Conservation (phyloP, 116 monocot species). For the Cymodocea nodosa region DNA sequence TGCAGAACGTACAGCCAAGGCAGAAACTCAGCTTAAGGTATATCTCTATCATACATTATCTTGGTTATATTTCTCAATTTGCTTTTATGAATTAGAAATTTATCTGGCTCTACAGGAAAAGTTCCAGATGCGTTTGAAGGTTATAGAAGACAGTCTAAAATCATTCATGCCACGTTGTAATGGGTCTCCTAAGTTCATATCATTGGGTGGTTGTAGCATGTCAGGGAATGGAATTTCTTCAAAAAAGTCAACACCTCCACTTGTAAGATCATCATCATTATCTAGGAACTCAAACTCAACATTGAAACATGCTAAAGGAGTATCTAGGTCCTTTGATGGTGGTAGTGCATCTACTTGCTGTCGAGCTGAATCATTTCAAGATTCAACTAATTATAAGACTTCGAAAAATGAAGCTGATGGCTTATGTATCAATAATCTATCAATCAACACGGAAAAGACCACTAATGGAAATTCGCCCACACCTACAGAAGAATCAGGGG, state of each 20-base stretch:
- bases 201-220: constrained; percentile 8
- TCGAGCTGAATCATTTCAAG: constrained; percentile 26
- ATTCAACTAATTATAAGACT: constrained; percentile 17
- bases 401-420: constrained; percentile 21
- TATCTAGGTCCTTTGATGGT: constrained; percentile 74
- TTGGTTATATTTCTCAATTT: too few relatives aligned
- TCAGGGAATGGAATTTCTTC: constrained; percentile 4
- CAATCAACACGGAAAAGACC: constrained; percentile 11
- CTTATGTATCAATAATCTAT: constrained; percentile 10
- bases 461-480: constrained; percentile 1
- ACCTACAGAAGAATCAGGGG: constrained; percentile 4
- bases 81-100: too few relatives aligned
- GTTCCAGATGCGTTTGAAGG: constrained; percentile 52
- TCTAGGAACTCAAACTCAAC: constrained; percentile 22
- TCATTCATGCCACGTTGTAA: constrained; percentile 18
- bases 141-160: constrained; percentile 72
- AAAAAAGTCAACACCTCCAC: constrained; percentile 25
- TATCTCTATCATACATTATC: background rate
- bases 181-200: constrained; percentile 31
- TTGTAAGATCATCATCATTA: constrained; percentile 24
- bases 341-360: constrained; percentile 28
- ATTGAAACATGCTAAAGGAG: constrained; percentile 50
- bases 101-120: constrained; percentile 42
- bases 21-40: constrained; percentile 81
- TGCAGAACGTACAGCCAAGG: constrained; percentile 50